Conservation (phyloP, 352 stramenopile genomes). For the Thraustotheca clavata region DNA sequence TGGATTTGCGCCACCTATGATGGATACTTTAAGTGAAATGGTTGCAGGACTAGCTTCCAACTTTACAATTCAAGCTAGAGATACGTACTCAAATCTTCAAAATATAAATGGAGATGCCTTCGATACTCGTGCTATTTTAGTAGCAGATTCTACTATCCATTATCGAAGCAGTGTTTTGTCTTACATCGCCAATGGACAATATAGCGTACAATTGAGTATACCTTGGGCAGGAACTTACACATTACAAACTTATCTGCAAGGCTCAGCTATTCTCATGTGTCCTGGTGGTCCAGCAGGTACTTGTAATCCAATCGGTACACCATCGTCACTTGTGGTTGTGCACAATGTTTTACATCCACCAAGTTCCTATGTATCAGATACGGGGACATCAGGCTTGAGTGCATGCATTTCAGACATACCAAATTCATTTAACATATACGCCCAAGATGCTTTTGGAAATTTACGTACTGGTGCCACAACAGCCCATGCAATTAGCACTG, state of each 20-base stretch:
- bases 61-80: slow-evolving; percentile 93
- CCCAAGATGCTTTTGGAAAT: slow-evolving; percentile 92
- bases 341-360: slow-evolving; percentile 82
- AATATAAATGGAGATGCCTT: slow-evolving; percentile 63
- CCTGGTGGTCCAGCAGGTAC: slow-evolving; percentile 38
- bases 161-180: slow-evolving; percentile 75
- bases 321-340: slow-evolving; percentile 77
- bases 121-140: slow-evolving; percentile 75
- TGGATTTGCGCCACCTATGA: slow-evolving; percentile 39
- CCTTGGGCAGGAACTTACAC: slow-evolving; percentile 83
- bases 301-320: slow-evolving; percentile 38
- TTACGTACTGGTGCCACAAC: slow-evolving; percentile 65
- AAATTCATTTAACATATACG: slow-evolving; percentile 81
- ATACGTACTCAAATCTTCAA: slow-evolving; percentile 90
- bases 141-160: slow-evolving; percentile 40
- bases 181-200: slow-evolving; percentile 60
- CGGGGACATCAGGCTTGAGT: slow-evolving; percentile 56
- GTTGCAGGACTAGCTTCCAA: slow-evolving; percentile 87
- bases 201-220: slow-evolving; percentile 92
- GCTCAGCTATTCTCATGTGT: slow-evolving; percentile 87
- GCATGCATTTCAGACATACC: slow-evolving; percentile 70
- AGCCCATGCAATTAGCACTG: slow-evolving; percentile 53
- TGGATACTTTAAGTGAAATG: slow-evolving; percentile 87
- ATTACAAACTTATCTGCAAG: slow-evolving; percentile 67
- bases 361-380: slow-evolving; percentile 79